Conservation (phyloP, 805 yeast genomes). For the Ascoidea rubescens region DNA sequence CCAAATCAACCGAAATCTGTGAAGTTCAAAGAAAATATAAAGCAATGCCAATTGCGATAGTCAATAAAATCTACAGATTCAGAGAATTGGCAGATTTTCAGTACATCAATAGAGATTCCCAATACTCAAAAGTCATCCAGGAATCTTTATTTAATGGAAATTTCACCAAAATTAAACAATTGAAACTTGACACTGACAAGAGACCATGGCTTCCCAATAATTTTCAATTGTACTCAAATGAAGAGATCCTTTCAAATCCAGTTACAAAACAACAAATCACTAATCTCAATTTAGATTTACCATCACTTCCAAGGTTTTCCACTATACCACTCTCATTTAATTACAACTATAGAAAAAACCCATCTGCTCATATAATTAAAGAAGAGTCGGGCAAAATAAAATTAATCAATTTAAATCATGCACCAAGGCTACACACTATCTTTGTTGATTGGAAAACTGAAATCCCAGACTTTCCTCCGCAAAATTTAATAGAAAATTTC, state of each 20-base stretch:
- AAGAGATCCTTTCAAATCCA: slow-evolving; percentile 6
- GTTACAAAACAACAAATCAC: slow-evolving; percentile 6
- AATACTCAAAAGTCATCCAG: slow-evolving; percentile 27
- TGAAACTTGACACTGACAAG: slow-evolving; percentile 17
- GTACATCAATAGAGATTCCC: slow-evolving; percentile 42
- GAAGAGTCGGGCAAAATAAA: slow-evolving; percentile 33
- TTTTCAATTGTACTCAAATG: neutral
- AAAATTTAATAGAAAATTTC: slow-evolving; percentile 32
- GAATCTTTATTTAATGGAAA: slow-evolving; percentile 28
- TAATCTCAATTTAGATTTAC: slow-evolving; percentile 39
- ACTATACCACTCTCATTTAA: slow-evolving; percentile 63
- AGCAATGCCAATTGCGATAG: slow-evolving; percentile 50
- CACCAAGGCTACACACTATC: slow-evolving; percentile 37
- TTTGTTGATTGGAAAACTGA: slow-evolving; percentile 32
- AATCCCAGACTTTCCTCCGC: slow-evolving; percentile 37
- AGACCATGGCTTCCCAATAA: slow-evolving; percentile 5
- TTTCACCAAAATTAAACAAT: slow-evolving; percentile 24
- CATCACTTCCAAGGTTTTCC: slow-evolving; percentile 82
- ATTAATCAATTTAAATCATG: slow-evolving; percentile 29
- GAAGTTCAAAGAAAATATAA: slow-evolving; percentile 25
- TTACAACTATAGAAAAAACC: slow-evolving; percentile 67
- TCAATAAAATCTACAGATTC: slow-evolving; percentile 59
- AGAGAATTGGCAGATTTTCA: slow-evolving; percentile 87
- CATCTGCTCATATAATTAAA: slow-evolving; percentile 36
- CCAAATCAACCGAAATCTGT: slow-evolving; percentile 38